Percentiles rank a stretch among this genome's conserved stretches.
phyloP scores from a whole-genome alignment of 2,329 filamentous ascomycete species.

The Calonectria henricotiae region DNA sequence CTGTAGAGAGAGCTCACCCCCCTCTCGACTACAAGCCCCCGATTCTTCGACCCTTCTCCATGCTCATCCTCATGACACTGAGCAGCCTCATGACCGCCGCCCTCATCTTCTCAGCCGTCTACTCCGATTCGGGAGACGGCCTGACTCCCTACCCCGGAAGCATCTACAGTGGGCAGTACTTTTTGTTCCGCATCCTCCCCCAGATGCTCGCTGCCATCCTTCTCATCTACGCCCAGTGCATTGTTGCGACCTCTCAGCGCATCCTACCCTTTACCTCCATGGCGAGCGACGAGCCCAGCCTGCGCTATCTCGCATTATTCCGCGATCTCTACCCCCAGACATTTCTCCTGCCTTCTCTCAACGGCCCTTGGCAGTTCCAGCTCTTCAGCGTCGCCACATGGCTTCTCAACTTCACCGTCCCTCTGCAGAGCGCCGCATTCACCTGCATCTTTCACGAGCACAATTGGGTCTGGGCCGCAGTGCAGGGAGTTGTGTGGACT shows the following conservation, averaged over 20 bases:
- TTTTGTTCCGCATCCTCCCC: conserved; percentile 89
- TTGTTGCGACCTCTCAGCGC: conserved; percentile 83
- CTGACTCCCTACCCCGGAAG: conserved; percentile 77
- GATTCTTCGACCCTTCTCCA: conserved; percentile 78
- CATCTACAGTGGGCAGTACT: conserved; percentile 83
- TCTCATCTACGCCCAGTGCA: conserved; percentile 83
- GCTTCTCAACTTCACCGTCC: conserved; percentile 85
- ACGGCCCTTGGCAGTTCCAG: conserved; percentile 78
- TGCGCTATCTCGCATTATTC: conserved; percentile 78
- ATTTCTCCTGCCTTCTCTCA: conserved; percentile 75
- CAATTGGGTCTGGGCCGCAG: conserved; percentile 85
- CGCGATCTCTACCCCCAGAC: conserved; percentile 79
- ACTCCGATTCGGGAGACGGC: conserved; percentile 75
- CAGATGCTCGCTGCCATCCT: conserved; percentile 82
- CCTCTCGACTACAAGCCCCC: conserved; percentile 80
- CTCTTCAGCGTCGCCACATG: conserved; percentile 80
- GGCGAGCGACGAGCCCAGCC: conserved; percentile 74
- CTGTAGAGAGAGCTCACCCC: conserved; percentile 60
- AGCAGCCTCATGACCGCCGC: conserved; percentile 81
- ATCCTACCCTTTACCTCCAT: conserved; percentile 86
- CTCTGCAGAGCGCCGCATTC: conserved; percentile 85
- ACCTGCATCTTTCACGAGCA: conserved; percentile 73
- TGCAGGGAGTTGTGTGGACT: conserved; percentile 85
- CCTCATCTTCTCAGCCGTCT: conserved; percentile 81
- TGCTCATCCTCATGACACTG: conserved; percentile 74